Evolutionary conservation across 2,329 filamentous ascomycete genomes (phyloP).

Genomic region (Trichophyton equinum): DNA sequence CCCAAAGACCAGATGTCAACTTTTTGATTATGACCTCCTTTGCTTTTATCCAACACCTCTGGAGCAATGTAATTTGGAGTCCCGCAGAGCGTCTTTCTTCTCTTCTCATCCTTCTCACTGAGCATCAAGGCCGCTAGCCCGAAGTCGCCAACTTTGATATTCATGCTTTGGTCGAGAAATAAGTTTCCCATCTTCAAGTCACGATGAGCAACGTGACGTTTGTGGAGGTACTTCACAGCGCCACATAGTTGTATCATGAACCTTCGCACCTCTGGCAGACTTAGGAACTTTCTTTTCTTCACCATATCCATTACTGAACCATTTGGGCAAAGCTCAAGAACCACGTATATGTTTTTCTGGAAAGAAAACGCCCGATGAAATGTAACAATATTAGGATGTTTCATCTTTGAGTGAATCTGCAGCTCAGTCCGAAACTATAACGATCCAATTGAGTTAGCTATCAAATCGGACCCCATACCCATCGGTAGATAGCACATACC

Average conservation of each 20-base stretch:
- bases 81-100: conserved; percentile 86
- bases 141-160: conserved; percentile 96
- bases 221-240: conserved; percentile 95
- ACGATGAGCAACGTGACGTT: conserved; percentile 87
- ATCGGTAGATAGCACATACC: conserved; percentile 20
- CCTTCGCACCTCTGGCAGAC: conserved; percentile 83
- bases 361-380: conserved; percentile 92
- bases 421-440: conserved; percentile 63
- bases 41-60: conserved; percentile 87
- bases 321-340: conserved; percentile 87
- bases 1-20: conserved; percentile 98
- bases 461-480: neutral
- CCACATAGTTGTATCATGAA: conserved; percentile 92
- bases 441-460: conserved; percentile 9
- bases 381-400: conserved; percentile 87
- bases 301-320: conserved; percentile 97
- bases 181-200: conserved; percentile 98
- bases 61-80: conserved; percentile 98
- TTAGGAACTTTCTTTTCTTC: conserved; percentile 77
- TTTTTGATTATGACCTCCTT: conserved; percentile 91
- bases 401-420: conserved; percentile 97
- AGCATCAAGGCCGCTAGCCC: conserved; percentile 84
- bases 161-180: conserved; percentile 88
- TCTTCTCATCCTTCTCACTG: conserved; percentile 73
- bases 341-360: conserved; percentile 77